Percentiles rank a stretch among this genome's conserved stretches.
Conservation (phyloP, 352 stramenopile genomes). For the Phytophthora litchii region DNA sequence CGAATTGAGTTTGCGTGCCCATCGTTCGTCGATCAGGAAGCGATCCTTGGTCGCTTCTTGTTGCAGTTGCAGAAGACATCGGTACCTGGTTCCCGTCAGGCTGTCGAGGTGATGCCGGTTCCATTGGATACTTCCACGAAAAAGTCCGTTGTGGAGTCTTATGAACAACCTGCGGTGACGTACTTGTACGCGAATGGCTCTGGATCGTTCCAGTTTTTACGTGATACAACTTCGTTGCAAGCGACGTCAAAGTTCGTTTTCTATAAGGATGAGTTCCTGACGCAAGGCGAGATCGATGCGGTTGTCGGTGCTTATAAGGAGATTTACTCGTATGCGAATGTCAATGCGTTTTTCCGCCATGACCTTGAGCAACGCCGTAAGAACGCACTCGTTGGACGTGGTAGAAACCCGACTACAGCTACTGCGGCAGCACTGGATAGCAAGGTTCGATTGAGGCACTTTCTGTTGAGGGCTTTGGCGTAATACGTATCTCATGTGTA, state of each 20-base stretch:
- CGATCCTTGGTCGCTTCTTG: constrained; percentile 74
- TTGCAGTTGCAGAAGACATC: constrained; percentile 50
- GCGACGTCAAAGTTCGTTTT: constrained; percentile 73
- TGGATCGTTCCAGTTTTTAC: constrained; percentile 86
- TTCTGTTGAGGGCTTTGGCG: not conserved
- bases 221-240: constrained; percentile 49
- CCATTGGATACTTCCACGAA: constrained; percentile 40
- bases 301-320: constrained; percentile 87
- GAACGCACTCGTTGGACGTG: constrained; percentile 47
- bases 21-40: constrained; percentile 76
- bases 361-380: constrained; percentile 72
- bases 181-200: constrained; percentile 78
- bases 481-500: constrained; percentile 1
- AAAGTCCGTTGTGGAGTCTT: constrained; percentile 67
- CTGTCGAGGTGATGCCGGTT: constrained; percentile 68
- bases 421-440: constrained; percentile 29
- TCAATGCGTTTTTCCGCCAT: constrained; percentile 75
- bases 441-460: constrained; percentile 42
- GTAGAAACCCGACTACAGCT: constrained; percentile 26
- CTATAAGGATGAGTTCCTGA: constrained; percentile 87
- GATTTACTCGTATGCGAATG: constrained; percentile 79
- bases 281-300: constrained; percentile 68
- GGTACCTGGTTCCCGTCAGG: constrained; percentile 24
- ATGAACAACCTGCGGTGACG: constrained; percentile 70
- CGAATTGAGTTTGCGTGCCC: constrained; percentile 84